Base-by-base conservation (phyloP, 2,329 filamentous ascomycete genomes). In the Ramularia endophylla region DNA sequence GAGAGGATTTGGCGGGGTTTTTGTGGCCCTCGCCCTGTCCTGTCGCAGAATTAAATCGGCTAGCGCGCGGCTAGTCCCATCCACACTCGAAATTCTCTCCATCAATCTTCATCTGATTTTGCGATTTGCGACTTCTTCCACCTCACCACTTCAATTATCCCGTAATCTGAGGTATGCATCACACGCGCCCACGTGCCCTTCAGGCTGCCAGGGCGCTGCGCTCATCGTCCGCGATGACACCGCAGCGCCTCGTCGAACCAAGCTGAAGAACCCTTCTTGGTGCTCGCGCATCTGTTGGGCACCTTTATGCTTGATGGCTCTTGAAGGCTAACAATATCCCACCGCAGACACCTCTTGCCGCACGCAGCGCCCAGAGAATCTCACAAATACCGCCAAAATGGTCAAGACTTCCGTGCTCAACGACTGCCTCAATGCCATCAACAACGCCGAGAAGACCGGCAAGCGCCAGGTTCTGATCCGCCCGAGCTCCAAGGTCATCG, bases 381-480 rank as follows among this genome's bases (percentile, higher is more conserved):
- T 87, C 78, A 54, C 40, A 36, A 65, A 67, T 63, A 77, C 78
- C 80, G 81, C 69, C 81, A 95, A 85, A 70, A 98, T 98, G 90
- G 89, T 95, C 75, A 88, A 87, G 78, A 97, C 92, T 66, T 95
- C 88, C 71, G 92, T 97, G 67, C 89, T 98, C 74, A 94, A 97
- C 81, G 92, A 98, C 84, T 88, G 61, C 55, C 61, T 65, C 47
- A 66, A 65, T 73, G 79, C 82, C 78, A 97, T 98, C 85, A 98
- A 98, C 88, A 98, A 98, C 74, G 92, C 92, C 80, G 94, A 98
- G 83, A 97, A 98, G 85, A 79, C 86, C 63, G 92, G 92, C 77
- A 97, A 97, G 85, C 89, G 92, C 68, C 92, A 98, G 78, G 92
- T 97, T 69, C 68, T 98, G 71, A 95, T 98, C 80, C 83, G 89